phyloP scores from a whole-genome alignment of 495 filamentous ascomycete genomes.

The Aspergillus egyptiacus region DNA sequence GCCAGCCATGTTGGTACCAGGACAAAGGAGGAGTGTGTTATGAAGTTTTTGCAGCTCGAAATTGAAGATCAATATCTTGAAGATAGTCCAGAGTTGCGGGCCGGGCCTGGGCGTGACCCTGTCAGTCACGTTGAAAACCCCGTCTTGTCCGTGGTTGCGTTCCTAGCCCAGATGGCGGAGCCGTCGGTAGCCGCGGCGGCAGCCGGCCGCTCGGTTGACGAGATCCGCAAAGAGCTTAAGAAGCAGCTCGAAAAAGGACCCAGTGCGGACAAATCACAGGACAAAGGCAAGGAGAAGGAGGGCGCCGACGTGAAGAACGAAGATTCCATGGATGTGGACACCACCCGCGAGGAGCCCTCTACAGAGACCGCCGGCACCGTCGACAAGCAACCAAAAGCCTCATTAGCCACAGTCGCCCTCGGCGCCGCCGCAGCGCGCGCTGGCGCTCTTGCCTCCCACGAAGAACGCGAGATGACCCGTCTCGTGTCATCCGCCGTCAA shows the following conservation, averaged over 20 bases:
- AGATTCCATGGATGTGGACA: slow-evolving; percentile 64
- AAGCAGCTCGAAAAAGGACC: slow-evolving; percentile 62
- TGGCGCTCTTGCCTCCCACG: slow-evolving; percentile 82
- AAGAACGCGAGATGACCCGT: slow-evolving; percentile 92
- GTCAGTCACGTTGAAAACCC: slow-evolving; percentile 90
- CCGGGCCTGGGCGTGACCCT: slow-evolving; percentile 69
- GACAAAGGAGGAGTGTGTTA: slow-evolving; percentile 91
- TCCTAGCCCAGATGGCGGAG: slow-evolving; percentile 82
- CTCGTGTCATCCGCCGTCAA: slow-evolving; percentile 83
- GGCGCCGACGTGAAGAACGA: slow-evolving; percentile 54
- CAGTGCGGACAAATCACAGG: slow-evolving; percentile 26
- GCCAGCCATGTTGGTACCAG: slow-evolving; percentile 84
- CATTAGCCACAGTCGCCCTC: slow-evolving; percentile 71
- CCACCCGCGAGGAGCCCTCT: slow-evolving; percentile 22
- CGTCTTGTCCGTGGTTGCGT: slow-evolving; percentile 88
- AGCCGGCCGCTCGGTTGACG: slow-evolving; percentile 74
- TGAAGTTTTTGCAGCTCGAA: slow-evolving; percentile 88
- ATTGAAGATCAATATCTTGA: slow-evolving; percentile 88
- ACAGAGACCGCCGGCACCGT: slow-evolving; percentile 23
- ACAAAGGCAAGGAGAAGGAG: slow-evolving; percentile 53
- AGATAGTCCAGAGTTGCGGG: slow-evolving; percentile 59
- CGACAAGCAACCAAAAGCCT: slow-evolving; percentile 34
- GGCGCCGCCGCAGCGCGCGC: slow-evolving; percentile 80
- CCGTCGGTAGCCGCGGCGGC: slow-evolving; percentile 83
- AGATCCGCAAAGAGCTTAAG: slow-evolving; percentile 69